Evolutionary conservation across 257 asterid genomes (phyloP), one percentile per base, ranked within the genome.

Genomic region (Eustoma russellianum): DNA sequence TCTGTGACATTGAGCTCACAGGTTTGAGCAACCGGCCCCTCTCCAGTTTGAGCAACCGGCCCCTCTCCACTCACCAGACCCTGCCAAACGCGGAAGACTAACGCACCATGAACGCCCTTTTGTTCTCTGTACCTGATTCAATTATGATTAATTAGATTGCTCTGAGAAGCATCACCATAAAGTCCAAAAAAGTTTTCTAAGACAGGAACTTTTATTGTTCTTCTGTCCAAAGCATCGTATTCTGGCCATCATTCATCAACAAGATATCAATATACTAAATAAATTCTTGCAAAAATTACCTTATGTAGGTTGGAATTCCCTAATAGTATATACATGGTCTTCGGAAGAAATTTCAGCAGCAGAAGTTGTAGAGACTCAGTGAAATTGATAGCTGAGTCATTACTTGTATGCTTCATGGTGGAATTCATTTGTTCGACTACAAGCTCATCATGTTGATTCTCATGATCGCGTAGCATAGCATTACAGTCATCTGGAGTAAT

Each of bases 71-170:
- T n/a, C n/a, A n/a, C n/a, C n/a, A n/a, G n/a, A n/a, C n/a, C n/a
- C n/a, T n/a, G n/a, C n/a, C n/a, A n/a, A n/a, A n/a, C n/a, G n/a
- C n/a, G n/a, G n/a, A n/a, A n/a, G n/a, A n/a, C n/a, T n/a, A n/a
- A n/a, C n/a, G n/a, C n/a, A n/a, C n/a, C n/a, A n/a, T n/a, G n/a
- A n/a, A n/a, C n/a, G n/a, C n/a, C n/a, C n/a, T n/a, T 53, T 12
- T 48, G 12, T 24, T 67, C 56, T 69, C 78, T 66, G 60, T 6
- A 52, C 66, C 88, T 83, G 60, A 47, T 6, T 19, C 13, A 56
- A 52, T n/a, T 24, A 33, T 19, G 50, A 56, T n/a, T 16, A 46
- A 53, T 7, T 13, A 50, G 49, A 24, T 2, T 41, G 11, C 33
- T 7, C 15, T 64, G 5, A 59, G 12, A 58, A 56, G 57, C 52